Base-by-base conservation (phyloP, 2,329 filamentous ascomycete genomes). In the Neonectria coccinea region DNA sequence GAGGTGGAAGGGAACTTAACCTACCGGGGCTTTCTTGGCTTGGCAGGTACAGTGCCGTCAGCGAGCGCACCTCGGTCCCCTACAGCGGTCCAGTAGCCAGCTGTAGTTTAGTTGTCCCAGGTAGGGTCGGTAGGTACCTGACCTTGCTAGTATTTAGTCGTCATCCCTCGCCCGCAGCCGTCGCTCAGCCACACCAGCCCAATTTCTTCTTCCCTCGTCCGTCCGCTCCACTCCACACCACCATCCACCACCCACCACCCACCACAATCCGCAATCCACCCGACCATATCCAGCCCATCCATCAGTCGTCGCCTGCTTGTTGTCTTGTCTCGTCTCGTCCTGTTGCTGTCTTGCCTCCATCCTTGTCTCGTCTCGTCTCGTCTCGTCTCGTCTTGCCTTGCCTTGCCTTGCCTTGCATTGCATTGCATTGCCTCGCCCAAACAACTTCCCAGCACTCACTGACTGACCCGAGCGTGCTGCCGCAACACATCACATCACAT, bases 141-240 rank as follows among this genome's bases (percentile, higher is more conserved):
- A 2, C 29, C 16, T 29, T 29, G 29, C 29, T 29, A 10, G 29
- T 29, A 50, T 29, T 51, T 20, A 51, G n/a, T 14, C 59, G 59
- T 62, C 59, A 62, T 62, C 59, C 59, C 47, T 57, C 53, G 27
- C 53, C 59, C 59, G 54, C 53, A 62, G 59, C 54, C 45, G 55
- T 41, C 54, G 41, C 59, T 62, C 59, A 62, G 59, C 59, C 59
- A 62, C 59, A 62, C 29, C 59, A 56, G 54, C 59, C 53, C 59
- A 62, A 62, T 62, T 62, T 62, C 53, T 45, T 62, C 51, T 53
- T 44, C 52, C 50, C 58, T n/a, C 36, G 39, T 60, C 59, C 52
- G 47, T 55, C 59, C 52, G 47, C 51, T 54, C 51, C 36, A 52
- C 50, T 39, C 36, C 36, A n/a, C 36, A 6, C 25, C 47, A 50